Conservation (phyloP, 495 filamentous ascomycete species). For the Xylaria nigripes region DNA sequence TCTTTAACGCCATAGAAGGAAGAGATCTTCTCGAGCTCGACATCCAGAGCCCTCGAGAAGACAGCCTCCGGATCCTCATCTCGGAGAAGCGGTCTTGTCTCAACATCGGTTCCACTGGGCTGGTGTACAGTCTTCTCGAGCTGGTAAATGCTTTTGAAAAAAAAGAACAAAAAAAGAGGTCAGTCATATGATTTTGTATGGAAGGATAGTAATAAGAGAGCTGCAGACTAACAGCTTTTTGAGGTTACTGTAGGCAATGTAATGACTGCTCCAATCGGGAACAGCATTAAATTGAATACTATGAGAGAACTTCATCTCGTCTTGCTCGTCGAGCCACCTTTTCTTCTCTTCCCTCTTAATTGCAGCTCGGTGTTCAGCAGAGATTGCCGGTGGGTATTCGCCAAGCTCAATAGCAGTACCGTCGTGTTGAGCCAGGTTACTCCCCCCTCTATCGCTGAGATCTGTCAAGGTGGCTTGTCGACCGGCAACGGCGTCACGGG, state of each 20-base stretch:
- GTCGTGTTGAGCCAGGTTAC: slow-evolving; percentile 10
- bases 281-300: slow-evolving; percentile 99
- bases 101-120: slow-evolving; percentile 53
- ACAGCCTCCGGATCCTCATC: slow-evolving; percentile 63
- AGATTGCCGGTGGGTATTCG: slow-evolving; percentile 16
- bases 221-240: slow-evolving; percentile 79
- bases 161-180: too few species aligned
- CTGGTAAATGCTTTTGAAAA: slow-evolving; percentile 66
- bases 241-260: slow-evolving; percentile 95
- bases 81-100: slow-evolving; percentile 75
- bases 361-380: slow-evolving; percentile 18
- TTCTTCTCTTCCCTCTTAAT: slow-evolving; percentile 42
- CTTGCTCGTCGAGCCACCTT: slow-evolving; percentile 49
- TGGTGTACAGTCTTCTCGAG: slow-evolving; percentile 73
- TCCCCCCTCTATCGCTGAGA: slow-evolving; percentile 36
- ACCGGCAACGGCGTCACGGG: slow-evolving; percentile 21
- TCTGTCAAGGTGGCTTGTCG: slow-evolving; percentile 16
- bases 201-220: background rate
- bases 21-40: slow-evolving; percentile 86
- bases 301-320: slow-evolving; percentile 99
- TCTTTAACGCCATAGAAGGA: slow-evolving; percentile 87
- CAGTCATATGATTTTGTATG: background rate
- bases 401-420: slow-evolving; percentile 30
- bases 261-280: slow-evolving; percentile 95
- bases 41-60: slow-evolving; percentile 73